Base-by-base conservation (phyloP, 2,329 filamentous ascomycete species). In the Epichloe hybrida region DNA sequence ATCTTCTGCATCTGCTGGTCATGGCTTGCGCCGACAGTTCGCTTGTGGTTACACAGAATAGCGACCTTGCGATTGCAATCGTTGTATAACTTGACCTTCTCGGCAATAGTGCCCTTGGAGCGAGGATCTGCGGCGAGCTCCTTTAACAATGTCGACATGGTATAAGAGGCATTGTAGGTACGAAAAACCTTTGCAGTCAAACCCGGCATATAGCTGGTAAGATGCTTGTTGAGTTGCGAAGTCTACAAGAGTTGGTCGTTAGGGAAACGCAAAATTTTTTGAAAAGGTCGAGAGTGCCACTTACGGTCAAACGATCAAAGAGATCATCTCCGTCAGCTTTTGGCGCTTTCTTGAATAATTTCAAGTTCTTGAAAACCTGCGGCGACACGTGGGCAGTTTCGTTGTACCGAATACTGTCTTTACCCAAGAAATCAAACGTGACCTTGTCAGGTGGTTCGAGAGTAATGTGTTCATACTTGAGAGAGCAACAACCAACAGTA, bases 141-240 rank as follows among this genome's bases (percentile, higher is more conserved):
- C 64, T 83, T 83, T 45, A 98, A 77, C 46, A 97, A 78, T 37
- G 79, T 80, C 21, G 90, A 82, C 90, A 98, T 97, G 44, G 93
- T 97, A 68, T 79, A 91, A 0, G 93, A 98, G 17, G 93, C 93
- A 62, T 98, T 98, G 74, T 96, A 98, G 53, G 93, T 98, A 93
- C 93, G 93, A 80, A 98, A 98, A 4, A 98, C 93, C 74, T 98
- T 98, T 44, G 93, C 93, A 12, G 91, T 97, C 54, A 98, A 72
- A 9, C 93, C 93, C 46, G 78, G 71, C 93, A 98, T 98, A 72
- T 96, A 97, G 65, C 79, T 88, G 48, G 83, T 90, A 57, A 98
- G 75, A 68, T 98, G 91, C 72, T 95, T 97, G 74, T 98, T 98
- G 56, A 98, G 74, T 61, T 90, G 86, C n/a, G 86, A 85, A 0